Conservation (phyloP, 78 protist species). For the Trichosphaerium sp. region DNA sequence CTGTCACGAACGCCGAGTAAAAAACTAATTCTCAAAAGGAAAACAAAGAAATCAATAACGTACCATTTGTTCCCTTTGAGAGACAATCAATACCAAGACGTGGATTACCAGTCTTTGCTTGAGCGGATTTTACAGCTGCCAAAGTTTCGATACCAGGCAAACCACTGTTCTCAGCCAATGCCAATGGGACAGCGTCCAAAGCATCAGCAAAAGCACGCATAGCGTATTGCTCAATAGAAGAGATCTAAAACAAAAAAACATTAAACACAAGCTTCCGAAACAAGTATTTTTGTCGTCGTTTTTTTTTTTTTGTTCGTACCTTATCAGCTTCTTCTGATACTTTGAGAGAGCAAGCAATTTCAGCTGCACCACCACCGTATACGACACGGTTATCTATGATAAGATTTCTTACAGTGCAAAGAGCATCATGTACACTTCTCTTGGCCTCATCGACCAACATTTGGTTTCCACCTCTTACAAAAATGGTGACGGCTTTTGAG, state of each 20-base stretch:
- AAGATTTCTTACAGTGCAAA: constrained; percentile 98
- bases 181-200: constrained; percentile 92
- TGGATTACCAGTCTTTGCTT: constrained; percentile 66
- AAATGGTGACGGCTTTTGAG: constrained; percentile 95
- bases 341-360: constrained; percentile 84
- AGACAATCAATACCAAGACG: constrained; percentile 94
- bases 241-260: constrained; percentile 3
- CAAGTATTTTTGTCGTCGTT: no score
- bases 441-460: constrained; percentile 98
- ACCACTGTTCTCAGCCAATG: constrained; percentile 98
- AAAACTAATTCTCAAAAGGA: no score
- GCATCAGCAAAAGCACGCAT: constrained; percentile 98
- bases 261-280: not conserved
- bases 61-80: constrained; percentile 52
- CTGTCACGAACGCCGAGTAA: no score
- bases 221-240: constrained; percentile 90
- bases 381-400: constrained; percentile 90
- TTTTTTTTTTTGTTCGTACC: no score
- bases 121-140: constrained; percentile 74
- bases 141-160: constrained; percentile 80
- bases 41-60: not conserved
- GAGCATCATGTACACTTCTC: constrained; percentile 98
- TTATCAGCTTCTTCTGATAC: constrained; percentile 75
- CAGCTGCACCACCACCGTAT: constrained; percentile 97
- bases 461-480: constrained; percentile 97